Evolutionary conservation across 2,329 filamentous ascomycete genomes (phyloP).

Genomic region (Teratosphaeria destructans): DNA sequence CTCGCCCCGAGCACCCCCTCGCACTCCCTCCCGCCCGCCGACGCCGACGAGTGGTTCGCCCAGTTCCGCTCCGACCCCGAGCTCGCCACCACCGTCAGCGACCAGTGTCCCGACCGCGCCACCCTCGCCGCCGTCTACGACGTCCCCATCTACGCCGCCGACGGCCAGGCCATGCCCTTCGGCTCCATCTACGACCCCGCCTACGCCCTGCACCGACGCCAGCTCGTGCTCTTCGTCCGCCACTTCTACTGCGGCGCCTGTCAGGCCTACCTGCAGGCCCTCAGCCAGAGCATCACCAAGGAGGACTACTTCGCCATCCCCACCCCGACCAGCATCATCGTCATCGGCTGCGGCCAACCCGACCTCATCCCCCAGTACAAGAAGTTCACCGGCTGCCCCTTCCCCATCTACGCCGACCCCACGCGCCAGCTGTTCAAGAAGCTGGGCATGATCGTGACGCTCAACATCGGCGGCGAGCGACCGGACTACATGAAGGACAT

Average conservation of each 20-base stretch:
- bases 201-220: slow-evolving; percentile 25
- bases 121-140: slow-evolving; percentile 24
- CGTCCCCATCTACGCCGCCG: slow-evolving; percentile 46
- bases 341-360: slow-evolving; percentile 29
- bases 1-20: not conserved
- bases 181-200: slow-evolving; percentile 50
- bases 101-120: slow-evolving; percentile 24
- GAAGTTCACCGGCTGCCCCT: slow-evolving; percentile 25
- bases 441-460: slow-evolving; percentile 24
- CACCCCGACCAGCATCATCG: slow-evolving; percentile 26
- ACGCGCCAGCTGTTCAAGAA: slow-evolving; percentile 25
- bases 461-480: slow-evolving; percentile 22
- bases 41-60: slow-evolving; percentile 24
- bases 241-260: slow-evolving; percentile 34
- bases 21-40: not conserved
- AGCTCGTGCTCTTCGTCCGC: slow-evolving; percentile 31
- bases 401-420: slow-evolving; percentile 29
- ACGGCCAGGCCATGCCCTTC: slow-evolving; percentile 52
- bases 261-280: slow-evolving; percentile 27
- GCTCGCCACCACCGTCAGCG: slow-evolving; percentile 16
- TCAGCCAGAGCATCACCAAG: slow-evolving; percentile 25
- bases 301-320: slow-evolving; percentile 27
- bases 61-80: slow-evolving; percentile 23
- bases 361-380: slow-evolving; percentile 28
- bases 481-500: slow-evolving; percentile 31